Percentiles rank a stretch among this genome's conserved stretches.
phyloP scores from a whole-genome alignment of 2,329 filamentous ascomycete species.

The Coniella vitis region DNA sequence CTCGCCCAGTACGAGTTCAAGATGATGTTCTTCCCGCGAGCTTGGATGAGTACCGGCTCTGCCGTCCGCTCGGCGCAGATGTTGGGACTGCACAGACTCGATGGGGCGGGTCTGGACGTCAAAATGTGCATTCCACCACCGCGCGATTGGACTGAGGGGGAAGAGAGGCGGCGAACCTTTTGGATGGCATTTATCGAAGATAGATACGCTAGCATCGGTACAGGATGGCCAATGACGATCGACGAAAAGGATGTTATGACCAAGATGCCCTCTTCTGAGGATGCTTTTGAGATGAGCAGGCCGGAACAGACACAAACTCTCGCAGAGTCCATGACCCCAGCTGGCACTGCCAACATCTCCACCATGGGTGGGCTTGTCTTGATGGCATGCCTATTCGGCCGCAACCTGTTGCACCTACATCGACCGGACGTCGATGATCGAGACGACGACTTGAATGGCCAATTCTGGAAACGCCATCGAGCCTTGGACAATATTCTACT shows the following conservation, averaged over 20 bases:
- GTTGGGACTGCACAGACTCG: conserved; percentile 85
- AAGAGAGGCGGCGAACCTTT: conserved; percentile 86
- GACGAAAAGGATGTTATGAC: conserved; percentile 90
- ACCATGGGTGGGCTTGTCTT: conserved; percentile 74
- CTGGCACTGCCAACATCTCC: conserved; percentile 68
- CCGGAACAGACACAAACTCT: conserved; percentile 67
- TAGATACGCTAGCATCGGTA: conserved; percentile 90
- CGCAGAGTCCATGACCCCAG: conserved; percentile 59
- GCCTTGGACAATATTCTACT: conserved; percentile 84
- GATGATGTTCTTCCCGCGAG: conserved; percentile 93
- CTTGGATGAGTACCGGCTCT: conserved; percentile 86
- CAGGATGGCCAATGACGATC: conserved; percentile 92
- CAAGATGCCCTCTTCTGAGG: conserved; percentile 75
- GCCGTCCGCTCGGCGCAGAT: conserved; percentile 79
- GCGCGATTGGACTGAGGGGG: conserved; percentile 87
- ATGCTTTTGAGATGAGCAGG: conserved; percentile 75
- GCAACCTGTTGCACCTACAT: conserved; percentile 86
- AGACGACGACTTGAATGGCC: conserved; percentile 82
- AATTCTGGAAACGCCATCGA: conserved; percentile 92
- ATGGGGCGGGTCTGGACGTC: conserved; percentile 76
- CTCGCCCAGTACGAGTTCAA: conserved; percentile 87
- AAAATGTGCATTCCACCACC: conserved; percentile 85
- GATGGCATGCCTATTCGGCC: conserved; percentile 83
- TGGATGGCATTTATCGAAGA: conserved; percentile 93
- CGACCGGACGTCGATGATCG: conserved; percentile 74